phyloP scores from a whole-genome alignment of 2,329 filamentous ascomycete species.

The Fusarium secorum region DNA sequence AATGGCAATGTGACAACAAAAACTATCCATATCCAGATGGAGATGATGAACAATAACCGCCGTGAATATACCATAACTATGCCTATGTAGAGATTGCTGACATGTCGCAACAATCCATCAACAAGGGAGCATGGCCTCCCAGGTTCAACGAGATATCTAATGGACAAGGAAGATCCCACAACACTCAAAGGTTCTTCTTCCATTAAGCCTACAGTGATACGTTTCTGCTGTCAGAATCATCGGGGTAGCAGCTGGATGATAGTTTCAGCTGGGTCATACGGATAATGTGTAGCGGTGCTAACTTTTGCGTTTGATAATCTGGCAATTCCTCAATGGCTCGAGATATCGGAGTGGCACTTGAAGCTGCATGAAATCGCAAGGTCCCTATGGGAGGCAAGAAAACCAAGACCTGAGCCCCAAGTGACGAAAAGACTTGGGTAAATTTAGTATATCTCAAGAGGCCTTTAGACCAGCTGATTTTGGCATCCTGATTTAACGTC shows the following conservation, averaged over 20 bases:
- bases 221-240: background rate
- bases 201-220: background rate
- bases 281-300: background rate
- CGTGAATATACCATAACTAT: constrained; percentile 5
- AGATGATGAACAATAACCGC: constrained; percentile 4
- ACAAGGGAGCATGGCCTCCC: background rate
- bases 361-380: constrained; percentile 20
- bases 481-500: background rate
- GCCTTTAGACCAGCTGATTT: background rate
- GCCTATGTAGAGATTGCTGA: constrained; percentile 1
- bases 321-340: constrained; percentile 18
- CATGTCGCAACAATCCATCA: constrained; percentile 5
- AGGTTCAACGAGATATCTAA: background rate
- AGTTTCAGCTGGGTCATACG: background rate
- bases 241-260: background rate
- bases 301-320: constrained; percentile 17
- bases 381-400: background rate
- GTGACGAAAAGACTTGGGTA: background rate
- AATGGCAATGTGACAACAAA: constrained; percentile 16
- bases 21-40: background rate
- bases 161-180: background rate
- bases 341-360: constrained; percentile 1
- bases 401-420: background rate
- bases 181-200: background rate
- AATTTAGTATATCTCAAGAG: background rate